These are phyloP conservation scores for Chaetomiaceae sp. DNA, from an alignment of 2,329 filamentous ascomycete species.

Conservation along the genomic window DNA sequence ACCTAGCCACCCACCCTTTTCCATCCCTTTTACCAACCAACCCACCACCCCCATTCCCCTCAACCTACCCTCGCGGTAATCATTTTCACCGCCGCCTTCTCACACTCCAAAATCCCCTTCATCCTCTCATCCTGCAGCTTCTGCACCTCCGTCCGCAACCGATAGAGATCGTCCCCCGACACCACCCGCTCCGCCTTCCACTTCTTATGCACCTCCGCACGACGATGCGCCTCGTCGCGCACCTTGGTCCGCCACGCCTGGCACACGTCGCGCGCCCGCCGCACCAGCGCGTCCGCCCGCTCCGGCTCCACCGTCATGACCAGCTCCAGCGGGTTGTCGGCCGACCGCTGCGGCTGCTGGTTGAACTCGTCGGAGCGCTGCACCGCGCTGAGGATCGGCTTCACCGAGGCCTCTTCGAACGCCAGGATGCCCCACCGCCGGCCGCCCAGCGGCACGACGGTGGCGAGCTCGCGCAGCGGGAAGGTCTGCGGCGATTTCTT, in stretches of 20 bases:
- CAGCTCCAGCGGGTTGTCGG: slow-evolving; percentile 55
- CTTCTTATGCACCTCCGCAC: slow-evolving; percentile 43
- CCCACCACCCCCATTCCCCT: neutral
- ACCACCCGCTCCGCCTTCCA: slow-evolving; percentile 42
- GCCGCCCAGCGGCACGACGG: slow-evolving; percentile 44
- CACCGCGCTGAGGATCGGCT: slow-evolving; percentile 50
- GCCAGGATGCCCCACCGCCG: slow-evolving; percentile 34
- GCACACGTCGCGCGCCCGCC: slow-evolving; percentile 39
- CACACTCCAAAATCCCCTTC: slow-evolving; percentile 42
- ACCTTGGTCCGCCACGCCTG: slow-evolving; percentile 47
- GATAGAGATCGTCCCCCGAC: slow-evolving; percentile 37
- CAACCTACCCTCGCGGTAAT: slow-evolving; percentile 14
- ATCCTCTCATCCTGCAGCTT: slow-evolving; percentile 49
- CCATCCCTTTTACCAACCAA: neutral
- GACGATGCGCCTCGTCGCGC: slow-evolving; percentile 40
- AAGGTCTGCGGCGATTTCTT: slow-evolving; percentile 30
- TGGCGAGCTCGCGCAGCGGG: slow-evolving; percentile 50
- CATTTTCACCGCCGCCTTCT: slow-evolving; percentile 43
- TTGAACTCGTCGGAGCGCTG: slow-evolving; percentile 49
- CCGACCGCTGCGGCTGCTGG: slow-evolving; percentile 53
- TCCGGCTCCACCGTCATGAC: slow-evolving; percentile 48
- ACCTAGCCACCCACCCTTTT: neutral
- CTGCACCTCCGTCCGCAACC: slow-evolving; percentile 42
- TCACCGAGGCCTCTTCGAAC: slow-evolving; percentile 39
- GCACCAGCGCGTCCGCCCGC: slow-evolving; percentile 40